These are phyloP conservation scores for Cryptococcus sp. DNA, from an alignment of 1,284 basidiomycete species.

Conservation along the genomic window DNA sequence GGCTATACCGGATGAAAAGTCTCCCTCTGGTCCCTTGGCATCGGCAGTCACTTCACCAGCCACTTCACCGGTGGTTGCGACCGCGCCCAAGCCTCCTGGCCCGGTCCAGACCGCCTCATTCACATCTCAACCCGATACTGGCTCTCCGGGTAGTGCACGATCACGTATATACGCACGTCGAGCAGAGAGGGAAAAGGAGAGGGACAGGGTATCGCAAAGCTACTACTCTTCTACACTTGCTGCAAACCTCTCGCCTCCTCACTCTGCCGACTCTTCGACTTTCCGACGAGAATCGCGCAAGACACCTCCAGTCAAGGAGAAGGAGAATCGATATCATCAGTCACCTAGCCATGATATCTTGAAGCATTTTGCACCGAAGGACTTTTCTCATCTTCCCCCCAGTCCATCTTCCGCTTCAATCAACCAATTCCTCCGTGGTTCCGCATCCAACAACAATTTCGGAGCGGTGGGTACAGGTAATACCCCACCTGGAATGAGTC, in stretches of 20 bases:
- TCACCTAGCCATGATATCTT: slow-evolving; percentile 48
- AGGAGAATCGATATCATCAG: slow-evolving; percentile 16
- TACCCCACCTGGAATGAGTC: slow-evolving; percentile 15
- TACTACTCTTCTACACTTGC: slow-evolving; percentile 1
- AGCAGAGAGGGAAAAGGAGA: slow-evolving; percentile 13
- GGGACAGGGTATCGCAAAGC: not conserved
- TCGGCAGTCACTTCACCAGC: not conserved
- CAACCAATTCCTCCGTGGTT: slow-evolving; percentile 69
- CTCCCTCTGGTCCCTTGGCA: not conserved
- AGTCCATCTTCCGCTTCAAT: slow-evolving; percentile 79
- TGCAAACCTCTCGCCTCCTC: slow-evolving; percentile 16
- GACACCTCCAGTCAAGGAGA: slow-evolving; percentile 25
- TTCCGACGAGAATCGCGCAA: slow-evolving; percentile 23
- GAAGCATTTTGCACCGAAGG: slow-evolving; percentile 50
- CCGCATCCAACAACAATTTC: slow-evolving; percentile 46
- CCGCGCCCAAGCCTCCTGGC: not conserved
- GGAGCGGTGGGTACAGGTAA: not conserved
- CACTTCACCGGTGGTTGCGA: not conserved
- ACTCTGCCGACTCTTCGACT: slow-evolving; percentile 33
- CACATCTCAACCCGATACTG: not conserved
- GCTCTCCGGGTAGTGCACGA: slow-evolving; percentile 36
- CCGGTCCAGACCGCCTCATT: not conserved
- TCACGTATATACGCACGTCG: slow-evolving; percentile 39
- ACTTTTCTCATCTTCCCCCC: slow-evolving; percentile 82
- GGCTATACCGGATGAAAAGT: slow-evolving; percentile 19